Conservation (phyloP, 106 monocot genomes). For the Acanthochlamys bracteata region DNA sequence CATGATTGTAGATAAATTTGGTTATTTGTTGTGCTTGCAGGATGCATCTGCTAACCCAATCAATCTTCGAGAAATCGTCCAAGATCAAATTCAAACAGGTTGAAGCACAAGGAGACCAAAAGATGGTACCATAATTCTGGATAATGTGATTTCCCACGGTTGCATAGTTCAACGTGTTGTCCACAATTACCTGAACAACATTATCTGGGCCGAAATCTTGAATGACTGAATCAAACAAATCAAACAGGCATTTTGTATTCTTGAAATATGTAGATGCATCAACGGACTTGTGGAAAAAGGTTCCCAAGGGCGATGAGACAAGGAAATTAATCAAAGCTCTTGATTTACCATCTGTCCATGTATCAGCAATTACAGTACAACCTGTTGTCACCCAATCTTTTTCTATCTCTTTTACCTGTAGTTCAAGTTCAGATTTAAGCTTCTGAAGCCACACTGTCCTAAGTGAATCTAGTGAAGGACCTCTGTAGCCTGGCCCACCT, state of each 20-base stretch:
- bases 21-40: slow-evolving; percentile 71
- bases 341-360: slow-evolving; percentile 84
- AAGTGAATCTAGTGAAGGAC: slow-evolving; percentile 53
- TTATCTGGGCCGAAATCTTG: slow-evolving; percentile 81
- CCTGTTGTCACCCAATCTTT: slow-evolving; percentile 83
- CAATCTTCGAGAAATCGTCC: slow-evolving; percentile 79
- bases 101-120: slow-evolving; percentile 85
- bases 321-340: slow-evolving; percentile 74
- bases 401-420: slow-evolving; percentile 69
- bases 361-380: slow-evolving; percentile 83
- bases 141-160: slow-evolving; percentile 61
- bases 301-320: slow-evolving; percentile 73
- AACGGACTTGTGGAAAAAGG: slow-evolving; percentile 86
- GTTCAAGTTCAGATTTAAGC: slow-evolving; percentile 73
- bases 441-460: slow-evolving; percentile 71
- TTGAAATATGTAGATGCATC: slow-evolving; percentile 74
- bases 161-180: slow-evolving; percentile 53
- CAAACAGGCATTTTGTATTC: slow-evolving; percentile 57
- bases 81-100: slow-evolving; percentile 62
- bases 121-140: slow-evolving; percentile 61
- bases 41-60: slow-evolving; percentile 88
- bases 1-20: slow-evolving; percentile 74
- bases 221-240: slow-evolving; percentile 87
- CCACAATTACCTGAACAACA: slow-evolving; percentile 82
- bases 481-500: slow-evolving; percentile 70